These are phyloP conservation scores for Mycosphaerelloides madeirae DNA, from an alignment of 2,329 filamentous ascomycete genomes.

Conservation along the genomic window DNA sequence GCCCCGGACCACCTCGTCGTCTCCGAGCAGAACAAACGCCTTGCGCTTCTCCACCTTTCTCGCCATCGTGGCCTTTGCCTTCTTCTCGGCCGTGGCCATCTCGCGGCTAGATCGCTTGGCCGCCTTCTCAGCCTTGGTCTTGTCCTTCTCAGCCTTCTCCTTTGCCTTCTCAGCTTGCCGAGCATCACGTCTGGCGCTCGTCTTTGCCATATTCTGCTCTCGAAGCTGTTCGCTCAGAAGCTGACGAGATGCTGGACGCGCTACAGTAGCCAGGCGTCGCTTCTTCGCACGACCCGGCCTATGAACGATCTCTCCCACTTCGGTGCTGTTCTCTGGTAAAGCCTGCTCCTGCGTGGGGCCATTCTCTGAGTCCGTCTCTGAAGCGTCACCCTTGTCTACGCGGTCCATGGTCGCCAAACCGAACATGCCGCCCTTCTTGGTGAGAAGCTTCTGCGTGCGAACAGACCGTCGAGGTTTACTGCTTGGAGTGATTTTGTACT, in stretches of 20 bases:
- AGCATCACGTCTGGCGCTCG: constrained; percentile 2
- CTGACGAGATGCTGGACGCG: constrained; percentile 3
- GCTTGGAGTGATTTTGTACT: constrained; percentile 11
- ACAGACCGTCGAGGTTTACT: constrained; percentile 15
- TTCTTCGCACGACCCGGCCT: no score
- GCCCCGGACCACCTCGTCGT: background rate
- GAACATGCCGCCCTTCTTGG: constrained; percentile 16
- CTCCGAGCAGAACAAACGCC: background rate
- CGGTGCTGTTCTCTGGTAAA: background rate
- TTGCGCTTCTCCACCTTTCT: background rate
- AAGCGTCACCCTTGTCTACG: background rate
- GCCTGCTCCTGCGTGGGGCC: background rate
- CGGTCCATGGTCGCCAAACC: constrained; percentile 2
- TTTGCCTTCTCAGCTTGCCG: constrained; percentile 1
- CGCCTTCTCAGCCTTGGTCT: background rate
- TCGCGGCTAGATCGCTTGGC: background rate
- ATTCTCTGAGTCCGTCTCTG: background rate
- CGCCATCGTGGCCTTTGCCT: constrained; percentile 5
- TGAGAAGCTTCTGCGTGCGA: constrained; percentile 9
- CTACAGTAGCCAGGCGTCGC: background rate
- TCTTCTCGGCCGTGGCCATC: background rate
- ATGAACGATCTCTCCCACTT: no score
- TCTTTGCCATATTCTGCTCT: constrained; percentile 4
- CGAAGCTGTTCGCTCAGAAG: constrained; percentile 5
- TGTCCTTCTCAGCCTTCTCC: constrained; percentile 4